phyloP scores from a whole-genome alignment of 2,329 filamentous ascomycete genomes.

The Cryphonectria nitschkei region DNA sequence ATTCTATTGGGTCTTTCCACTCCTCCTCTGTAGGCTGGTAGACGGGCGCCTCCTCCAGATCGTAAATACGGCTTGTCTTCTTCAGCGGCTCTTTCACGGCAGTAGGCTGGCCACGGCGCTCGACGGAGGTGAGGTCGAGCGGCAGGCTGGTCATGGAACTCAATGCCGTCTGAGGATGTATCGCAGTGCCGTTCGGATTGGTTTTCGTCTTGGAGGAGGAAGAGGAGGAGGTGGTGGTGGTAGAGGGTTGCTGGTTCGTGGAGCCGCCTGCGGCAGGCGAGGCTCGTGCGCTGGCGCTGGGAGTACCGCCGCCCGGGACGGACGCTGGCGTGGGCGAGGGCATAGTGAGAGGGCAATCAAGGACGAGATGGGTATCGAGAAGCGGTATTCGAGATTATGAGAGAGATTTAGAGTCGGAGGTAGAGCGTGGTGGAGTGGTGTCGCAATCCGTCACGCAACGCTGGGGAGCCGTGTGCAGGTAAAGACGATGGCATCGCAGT shows the following conservation, averaged over 20 bases:
- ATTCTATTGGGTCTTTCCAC: conserved; percentile 91
- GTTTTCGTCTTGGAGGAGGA: conserved; percentile 51
- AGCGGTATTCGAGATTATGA: conserved; percentile 1
- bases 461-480: conserved; percentile 27
- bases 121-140: conserved; percentile 86
- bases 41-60: conserved; percentile 85
- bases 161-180: conserved; percentile 55
- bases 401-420: conserved; percentile 16
- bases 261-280: conserved; percentile 50
- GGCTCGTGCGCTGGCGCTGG: conserved; percentile 54
- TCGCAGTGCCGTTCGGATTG: conserved; percentile 54
- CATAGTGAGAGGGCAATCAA: conserved; percentile 40
- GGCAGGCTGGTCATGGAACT: conserved; percentile 63
- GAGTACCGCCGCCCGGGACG: conserved; percentile 40
- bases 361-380: conserved; percentile 7
- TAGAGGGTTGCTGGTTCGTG: conserved; percentile 39
- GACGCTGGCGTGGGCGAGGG: conserved; percentile 41
- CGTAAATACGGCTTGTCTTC: conserved; percentile 79
- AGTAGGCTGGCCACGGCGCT: conserved; percentile 83
- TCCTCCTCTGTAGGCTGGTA: conserved; percentile 91
- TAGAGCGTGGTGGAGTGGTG: conserved; percentile 15
- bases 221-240: conserved; percentile 52
- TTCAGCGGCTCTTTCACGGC: conserved; percentile 76
- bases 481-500: conserved; percentile 30
- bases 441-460: conserved; percentile 27